phyloP scores from a whole-genome alignment of 2,329 filamentous ascomycete species.

The Huntiella bhutanensis region DNA sequence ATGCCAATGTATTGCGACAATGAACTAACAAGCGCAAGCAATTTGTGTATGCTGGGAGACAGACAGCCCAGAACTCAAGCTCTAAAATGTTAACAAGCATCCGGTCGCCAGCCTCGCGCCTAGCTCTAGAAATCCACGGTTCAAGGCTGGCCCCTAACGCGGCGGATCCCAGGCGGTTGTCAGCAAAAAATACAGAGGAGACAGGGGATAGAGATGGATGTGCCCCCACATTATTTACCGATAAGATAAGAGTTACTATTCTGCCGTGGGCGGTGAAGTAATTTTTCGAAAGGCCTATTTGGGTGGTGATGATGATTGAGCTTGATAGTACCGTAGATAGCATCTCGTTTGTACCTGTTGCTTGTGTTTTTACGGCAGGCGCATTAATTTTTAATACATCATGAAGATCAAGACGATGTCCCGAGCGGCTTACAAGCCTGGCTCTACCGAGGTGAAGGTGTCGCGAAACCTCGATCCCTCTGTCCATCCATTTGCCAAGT shows the following conservation, averaged over 20 bases:
- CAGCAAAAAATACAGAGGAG: no score
- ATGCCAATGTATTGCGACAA: no score
- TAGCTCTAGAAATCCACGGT: no score
- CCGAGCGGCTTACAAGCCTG: conserved; percentile 46
- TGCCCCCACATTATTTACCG: not conserved
- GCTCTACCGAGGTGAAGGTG: conserved; percentile 45
- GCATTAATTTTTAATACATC: not conserved
- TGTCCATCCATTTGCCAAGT: conserved; percentile 57
- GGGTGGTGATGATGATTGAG: not conserved
- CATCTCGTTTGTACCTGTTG: no score
- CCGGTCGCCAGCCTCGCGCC: no score
- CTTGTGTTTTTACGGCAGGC: not conserved
- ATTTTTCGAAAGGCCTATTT: conserved; percentile 7
- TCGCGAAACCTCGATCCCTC: conserved; percentile 64
- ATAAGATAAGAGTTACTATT: conserved; percentile 2
- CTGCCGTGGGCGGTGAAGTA: conserved; percentile 10
- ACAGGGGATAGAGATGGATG: not conserved
- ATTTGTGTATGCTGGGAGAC: no score
- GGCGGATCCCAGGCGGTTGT: not conserved
- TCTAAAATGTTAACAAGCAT: no score
- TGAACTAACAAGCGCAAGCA: no score
- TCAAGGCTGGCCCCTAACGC: conserved; percentile 4
- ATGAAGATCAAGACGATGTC: conserved; percentile 48
- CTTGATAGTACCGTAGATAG: not conserved
- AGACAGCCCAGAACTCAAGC: no score